These are phyloP conservation scores for Glutinoglossum americanum DNA, from an alignment of 495 filamentous ascomycete species.

Conservation along the genomic window DNA sequence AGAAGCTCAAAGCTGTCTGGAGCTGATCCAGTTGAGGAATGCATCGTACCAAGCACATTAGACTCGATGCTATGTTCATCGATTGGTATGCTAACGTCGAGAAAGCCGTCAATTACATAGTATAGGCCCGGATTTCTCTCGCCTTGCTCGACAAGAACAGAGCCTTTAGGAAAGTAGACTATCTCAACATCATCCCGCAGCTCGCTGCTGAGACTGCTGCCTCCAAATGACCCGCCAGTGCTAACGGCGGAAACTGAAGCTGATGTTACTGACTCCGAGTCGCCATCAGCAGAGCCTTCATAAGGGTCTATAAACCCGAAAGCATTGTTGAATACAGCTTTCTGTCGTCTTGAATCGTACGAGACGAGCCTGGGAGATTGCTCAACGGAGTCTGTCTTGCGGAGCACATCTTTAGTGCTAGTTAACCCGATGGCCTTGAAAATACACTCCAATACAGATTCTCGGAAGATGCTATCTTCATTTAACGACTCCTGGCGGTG, in stretches of 20 bases:
- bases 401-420: conserved; percentile 35
- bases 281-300: conserved; percentile 59
- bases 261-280: conserved; percentile 68
- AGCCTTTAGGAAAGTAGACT: conserved; percentile 86
- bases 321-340: conserved; percentile 68
- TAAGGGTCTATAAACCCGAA: conserved; percentile 91
- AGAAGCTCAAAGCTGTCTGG: conserved; percentile 28
- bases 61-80: conserved; percentile 21
- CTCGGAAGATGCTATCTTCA: conserved; percentile 71
- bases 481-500: conserved; percentile 18
- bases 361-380: conserved; percentile 68
- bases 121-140: conserved; percentile 91
- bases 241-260: conserved; percentile 34
- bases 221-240: conserved; percentile 28
- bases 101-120: conserved; percentile 92
- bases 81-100: conserved; percentile 66
- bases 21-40: conserved; percentile 10
- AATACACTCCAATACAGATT: conserved; percentile 83
- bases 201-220: conserved; percentile 41
- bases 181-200: conserved; percentile 88
- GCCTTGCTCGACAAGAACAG: conserved; percentile 90
- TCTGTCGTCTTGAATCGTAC: conserved; percentile 66
- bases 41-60: conserved; percentile 13
- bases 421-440: conserved; percentile 83
- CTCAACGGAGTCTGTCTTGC: conserved; percentile 50